Base-by-base conservation (phyloP, 768 basidiomycete genomes). In the Suillus spraguei region DNA sequence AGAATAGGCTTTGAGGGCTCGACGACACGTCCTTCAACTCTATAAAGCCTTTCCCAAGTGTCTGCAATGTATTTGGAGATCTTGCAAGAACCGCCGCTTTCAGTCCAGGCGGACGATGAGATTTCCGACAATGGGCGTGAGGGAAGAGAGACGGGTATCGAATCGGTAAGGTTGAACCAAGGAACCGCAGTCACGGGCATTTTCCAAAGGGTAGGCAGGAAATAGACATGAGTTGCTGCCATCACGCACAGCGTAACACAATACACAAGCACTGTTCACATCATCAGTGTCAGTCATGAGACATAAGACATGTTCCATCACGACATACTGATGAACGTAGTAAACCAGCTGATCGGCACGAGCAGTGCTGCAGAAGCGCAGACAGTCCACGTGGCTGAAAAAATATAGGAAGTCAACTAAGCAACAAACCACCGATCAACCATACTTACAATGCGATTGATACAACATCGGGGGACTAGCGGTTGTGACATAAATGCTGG, bases 161-260 rank as follows among this genome's bases (percentile, higher is more conserved):
- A 56, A 28, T 60, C 35, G n/a, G 44, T 60, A 3, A 60, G 63
- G 63, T 70, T 47, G 69, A 88, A 91, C 90, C 90, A 91, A 17
- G 81, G 80, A 22, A 89, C 77, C 16, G 76, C 70, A 64, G 83
- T 82, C 39, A 90, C 72, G 11, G 82, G 79, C 47, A 76, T 76
- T 35, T 58, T 73, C 88, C 88, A 91, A 60, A 91, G 76, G 50
- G 76, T 74, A 10, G 82, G 79, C 65, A 83, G 71, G 11, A 68
- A 66, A 56, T 68, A 67, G 32, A 74, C 70, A 66, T 91, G 88
- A 3, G 79, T 69, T 67, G 83, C 71, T 24, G 81, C 70, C 60
- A 80, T 71, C 62, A 84, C 74, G 68, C 82, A 78, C 32, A 91
- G 75, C 4, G 78, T 69, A 66, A 90, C 77, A 68, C 85, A 86